A percentile compares a stretch with the other conserved stretches of the same genome.
These are phyloP conservation scores for Fagopyrum esculentum DNA, from an alignment of 148 eudicot species.

Conservation along the genomic window DNA sequence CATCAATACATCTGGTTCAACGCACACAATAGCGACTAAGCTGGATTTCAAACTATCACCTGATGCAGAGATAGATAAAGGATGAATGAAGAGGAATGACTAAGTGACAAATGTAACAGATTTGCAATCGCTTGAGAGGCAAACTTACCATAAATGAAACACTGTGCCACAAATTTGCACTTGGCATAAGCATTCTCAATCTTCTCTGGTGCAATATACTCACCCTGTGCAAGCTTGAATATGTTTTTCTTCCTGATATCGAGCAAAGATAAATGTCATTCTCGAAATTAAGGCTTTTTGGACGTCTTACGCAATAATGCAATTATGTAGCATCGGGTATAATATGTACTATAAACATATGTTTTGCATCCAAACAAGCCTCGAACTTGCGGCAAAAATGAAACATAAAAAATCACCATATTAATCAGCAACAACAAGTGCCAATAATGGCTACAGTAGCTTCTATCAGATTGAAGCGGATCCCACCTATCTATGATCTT, in stretches of 20 bases:
- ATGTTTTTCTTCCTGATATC: slow-evolving; percentile 80
- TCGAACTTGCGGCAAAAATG: not conserved
- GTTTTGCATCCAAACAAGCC: too few relatives aligned
- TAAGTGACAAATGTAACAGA: not conserved
- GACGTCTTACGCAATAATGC: too few relatives aligned
- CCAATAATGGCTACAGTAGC: not conserved
- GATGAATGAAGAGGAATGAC: not conserved
- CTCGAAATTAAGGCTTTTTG: too few relatives aligned
- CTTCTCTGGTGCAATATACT: slow-evolving; percentile 89
- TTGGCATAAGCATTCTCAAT: slow-evolving; percentile 84
- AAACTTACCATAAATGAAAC: slow-evolving; percentile 64
- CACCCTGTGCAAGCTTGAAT: slow-evolving; percentile 87
- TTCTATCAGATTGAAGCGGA: not conserved
- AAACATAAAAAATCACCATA: not conserved
- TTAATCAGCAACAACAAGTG: not conserved
- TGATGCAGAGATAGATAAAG: slow-evolving; percentile 17
- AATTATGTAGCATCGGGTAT: too few relatives aligned
- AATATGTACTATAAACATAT: too few relatives aligned
- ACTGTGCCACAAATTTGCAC: slow-evolving; percentile 74
- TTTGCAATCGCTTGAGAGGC: not conserved
- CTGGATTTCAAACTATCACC: slow-evolving; percentile 86
- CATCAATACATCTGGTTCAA: slow-evolving; percentile 61
- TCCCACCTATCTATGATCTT: slow-evolving; percentile 91
- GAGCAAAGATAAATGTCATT: not conserved
- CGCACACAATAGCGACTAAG: slow-evolving; percentile 66